A percentile compares a stretch with the other conserved stretches of the same genome.
Conservation (phyloP, 2,329 filamentous ascomycete genomes). For the Claviceps sp. region DNA sequence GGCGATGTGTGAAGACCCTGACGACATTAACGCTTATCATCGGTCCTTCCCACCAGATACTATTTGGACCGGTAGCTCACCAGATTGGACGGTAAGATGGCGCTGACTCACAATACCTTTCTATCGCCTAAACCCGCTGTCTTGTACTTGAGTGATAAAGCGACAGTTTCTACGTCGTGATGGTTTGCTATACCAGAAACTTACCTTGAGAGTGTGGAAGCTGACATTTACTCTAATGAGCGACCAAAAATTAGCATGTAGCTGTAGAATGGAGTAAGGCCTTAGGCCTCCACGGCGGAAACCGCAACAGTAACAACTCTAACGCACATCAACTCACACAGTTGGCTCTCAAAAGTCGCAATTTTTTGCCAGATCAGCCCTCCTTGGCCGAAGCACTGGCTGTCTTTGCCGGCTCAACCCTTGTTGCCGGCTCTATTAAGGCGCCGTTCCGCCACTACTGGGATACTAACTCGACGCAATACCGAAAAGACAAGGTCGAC, state of each 20-base stretch:
- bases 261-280: slow-evolving; percentile 40
- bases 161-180: not conserved
- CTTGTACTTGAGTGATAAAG: no score
- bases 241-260: slow-evolving; percentile 23
- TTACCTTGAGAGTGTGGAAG: not conserved
- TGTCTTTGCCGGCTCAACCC: slow-evolving; percentile 52
- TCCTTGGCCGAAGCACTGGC: slow-evolving; percentile 63
- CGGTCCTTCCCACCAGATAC: slow-evolving; percentile 22
- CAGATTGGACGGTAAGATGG: slow-evolving; percentile 34
- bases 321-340: slow-evolving; percentile 44
- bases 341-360: slow-evolving; percentile 27
- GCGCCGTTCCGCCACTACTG: slow-evolving; percentile 48
- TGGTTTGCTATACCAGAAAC: not conserved
- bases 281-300: slow-evolving; percentile 42
- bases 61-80: slow-evolving; percentile 18
- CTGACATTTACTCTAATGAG: not conserved
- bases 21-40: slow-evolving; percentile 42
- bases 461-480: slow-evolving; percentile 24
- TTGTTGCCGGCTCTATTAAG: slow-evolving; percentile 45
- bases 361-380: slow-evolving; percentile 39
- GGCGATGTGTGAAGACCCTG: slow-evolving; percentile 45
- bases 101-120: not conserved
- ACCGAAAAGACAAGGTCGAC: slow-evolving; percentile 20
- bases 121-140: no score
- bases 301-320: slow-evolving; percentile 40